These are phyloP conservation scores for Truncatella angustata DNA, from an alignment of 2,329 filamentous ascomycete genomes.

Conservation along the genomic window DNA sequence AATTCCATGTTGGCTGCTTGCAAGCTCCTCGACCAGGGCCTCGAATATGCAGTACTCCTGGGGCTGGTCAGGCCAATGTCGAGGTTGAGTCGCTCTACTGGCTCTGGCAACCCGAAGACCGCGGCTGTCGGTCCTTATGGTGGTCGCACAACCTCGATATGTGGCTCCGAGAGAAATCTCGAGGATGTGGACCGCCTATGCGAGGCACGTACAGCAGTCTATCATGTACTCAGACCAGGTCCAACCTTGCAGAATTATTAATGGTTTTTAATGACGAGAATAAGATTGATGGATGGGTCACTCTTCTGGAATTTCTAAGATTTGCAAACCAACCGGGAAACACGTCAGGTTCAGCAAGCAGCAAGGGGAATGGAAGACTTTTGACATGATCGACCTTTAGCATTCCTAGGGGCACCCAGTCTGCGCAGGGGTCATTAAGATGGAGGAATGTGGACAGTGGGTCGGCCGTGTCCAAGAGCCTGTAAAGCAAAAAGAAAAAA, in stretches of 20 bases:
- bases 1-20: conserved; percentile 17
- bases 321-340: background rate
- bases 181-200: conserved; percentile 2
- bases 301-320: no score
- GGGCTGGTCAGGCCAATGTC: background rate
- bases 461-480: background rate
- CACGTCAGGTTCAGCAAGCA: background rate
- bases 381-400: conserved; percentile 2
- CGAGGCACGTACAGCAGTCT: conserved; percentile 1
- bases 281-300: conserved; percentile 1
- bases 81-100: background rate
- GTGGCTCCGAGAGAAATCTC: background rate
- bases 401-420: conserved; percentile 7
- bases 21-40: conserved; percentile 8
- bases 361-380: background rate
- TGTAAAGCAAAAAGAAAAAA: background rate
- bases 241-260: conserved; percentile 5
- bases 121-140: conserved; percentile 4
- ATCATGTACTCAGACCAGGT: background rate
- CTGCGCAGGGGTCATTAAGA: background rate
- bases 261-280: background rate
- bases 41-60: conserved; percentile 5
- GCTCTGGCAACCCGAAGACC: background rate
- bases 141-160: background rate
- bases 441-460: background rate